A percentile compares a stretch with the other conserved stretches of the same genome.
Evolutionary conservation across 1,284 basidiomycete species (phyloP).

Genomic region (Golubevia pallescens): DNA sequence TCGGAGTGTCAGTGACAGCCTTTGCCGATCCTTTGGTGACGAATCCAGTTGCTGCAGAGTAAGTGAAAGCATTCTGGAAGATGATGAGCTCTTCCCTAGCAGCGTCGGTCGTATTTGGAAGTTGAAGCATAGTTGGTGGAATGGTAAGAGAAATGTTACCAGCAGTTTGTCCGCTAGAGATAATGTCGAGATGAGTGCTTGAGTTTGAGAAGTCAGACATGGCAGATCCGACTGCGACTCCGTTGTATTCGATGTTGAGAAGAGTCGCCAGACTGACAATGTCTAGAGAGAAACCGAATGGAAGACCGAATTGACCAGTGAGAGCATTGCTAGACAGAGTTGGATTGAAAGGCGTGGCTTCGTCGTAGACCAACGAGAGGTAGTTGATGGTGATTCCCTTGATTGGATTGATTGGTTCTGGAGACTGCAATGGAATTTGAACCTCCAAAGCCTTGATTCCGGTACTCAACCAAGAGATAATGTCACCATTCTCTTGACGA

Average conservation of each 20-base stretch:
- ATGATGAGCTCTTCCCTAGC: conserved; percentile 2
- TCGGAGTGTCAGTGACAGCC: conserved; percentile 9
- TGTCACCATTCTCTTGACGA: conserved; percentile 28
- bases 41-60: neutral
- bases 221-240: conserved; percentile 20
- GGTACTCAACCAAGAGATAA: conserved; percentile 40
- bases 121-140: neutral
- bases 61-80: conserved; percentile 8
- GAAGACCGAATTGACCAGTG: conserved; percentile 44
- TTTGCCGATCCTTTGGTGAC: neutral
- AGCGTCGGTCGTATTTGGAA: neutral
- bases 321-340: conserved; percentile 43
- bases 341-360: conserved; percentile 43
- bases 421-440: conserved; percentile 46
- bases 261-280: conserved; percentile 46
- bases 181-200: conserved; percentile 1
- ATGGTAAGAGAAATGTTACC: conserved; percentile 4
- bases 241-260: conserved; percentile 44
- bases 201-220: neutral
- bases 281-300: conserved; percentile 59
- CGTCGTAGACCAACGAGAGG: conserved; percentile 41
- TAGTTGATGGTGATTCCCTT: conserved; percentile 58
- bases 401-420: conserved; percentile 57
- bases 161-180: conserved; percentile 6
- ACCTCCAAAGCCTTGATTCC: conserved; percentile 48